Conservation (phyloP, 148 eudicot species). For the Diospyros lotus region DNA sequence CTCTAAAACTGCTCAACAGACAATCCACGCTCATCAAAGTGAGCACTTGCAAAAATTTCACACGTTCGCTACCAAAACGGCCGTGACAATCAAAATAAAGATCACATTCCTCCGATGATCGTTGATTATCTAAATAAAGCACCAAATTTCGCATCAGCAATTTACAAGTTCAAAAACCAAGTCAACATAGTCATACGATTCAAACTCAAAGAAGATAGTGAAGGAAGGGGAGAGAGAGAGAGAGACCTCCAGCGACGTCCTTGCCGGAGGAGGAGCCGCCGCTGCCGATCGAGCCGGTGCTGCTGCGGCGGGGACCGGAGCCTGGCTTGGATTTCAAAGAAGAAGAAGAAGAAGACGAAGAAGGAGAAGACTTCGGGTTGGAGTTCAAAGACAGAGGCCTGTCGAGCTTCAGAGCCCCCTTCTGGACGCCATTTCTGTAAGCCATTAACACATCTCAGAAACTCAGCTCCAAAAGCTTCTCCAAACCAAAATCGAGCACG, state of each 20-base stretch:
- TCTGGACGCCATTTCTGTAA: conserved; percentile 24
- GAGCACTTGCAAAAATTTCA: not conserved
- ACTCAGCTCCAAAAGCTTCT: not conserved
- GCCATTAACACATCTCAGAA: conserved; percentile 23
- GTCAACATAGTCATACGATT: not conserved
- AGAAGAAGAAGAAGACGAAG: conserved; percentile 25
- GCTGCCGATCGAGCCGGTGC: conserved; percentile 38
- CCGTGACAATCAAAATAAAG: not conserved
- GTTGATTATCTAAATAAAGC: not conserved
- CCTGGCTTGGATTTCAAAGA: conserved; percentile 55
- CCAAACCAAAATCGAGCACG: not conserved
- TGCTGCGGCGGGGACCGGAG: conserved; percentile 51
- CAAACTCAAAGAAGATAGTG: not conserved
- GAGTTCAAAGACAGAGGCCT: conserved; percentile 27
- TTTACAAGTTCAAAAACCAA: not conserved
- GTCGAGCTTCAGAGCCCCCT: conserved; percentile 22
- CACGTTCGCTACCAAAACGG: not conserved
- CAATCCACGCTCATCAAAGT: not conserved
- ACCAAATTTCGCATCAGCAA: not conserved
- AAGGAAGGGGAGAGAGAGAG: not conserved
- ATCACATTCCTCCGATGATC: too few relatives aligned
- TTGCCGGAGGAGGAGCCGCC: conserved; percentile 17
- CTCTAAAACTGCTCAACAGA: not conserved
- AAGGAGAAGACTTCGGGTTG: conserved; percentile 32
- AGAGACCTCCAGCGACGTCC: conserved; percentile 36